phyloP scores from a whole-genome alignment of 805 yeast genomes.

The Clavispora phyllophila region DNA sequence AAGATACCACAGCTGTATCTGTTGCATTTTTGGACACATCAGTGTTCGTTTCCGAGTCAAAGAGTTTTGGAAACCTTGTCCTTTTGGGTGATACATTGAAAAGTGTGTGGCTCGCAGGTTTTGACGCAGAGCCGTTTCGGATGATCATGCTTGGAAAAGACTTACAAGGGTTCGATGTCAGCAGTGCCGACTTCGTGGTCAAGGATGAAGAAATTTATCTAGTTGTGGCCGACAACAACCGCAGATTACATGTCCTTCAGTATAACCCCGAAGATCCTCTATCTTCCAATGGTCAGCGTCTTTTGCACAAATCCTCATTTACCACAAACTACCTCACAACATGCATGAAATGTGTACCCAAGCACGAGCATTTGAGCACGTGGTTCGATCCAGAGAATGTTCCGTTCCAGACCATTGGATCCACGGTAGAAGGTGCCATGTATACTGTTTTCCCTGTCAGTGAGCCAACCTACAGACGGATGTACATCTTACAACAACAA shows the following conservation, averaged over 20 bases:
- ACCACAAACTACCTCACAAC: slow-evolving; percentile 60
- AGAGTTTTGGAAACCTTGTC: slow-evolving; percentile 78
- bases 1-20: slow-evolving; percentile 85
- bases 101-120: slow-evolving; percentile 76
- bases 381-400: slow-evolving; percentile 22
- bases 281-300: slow-evolving; percentile 72
- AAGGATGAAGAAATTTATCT: slow-evolving; percentile 66
- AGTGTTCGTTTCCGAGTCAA: slow-evolving; percentile 71
- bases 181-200: slow-evolving; percentile 70
- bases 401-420: slow-evolving; percentile 62
- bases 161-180: slow-evolving; percentile 53
- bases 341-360: slow-evolving; percentile 44
- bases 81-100: slow-evolving; percentile 76
- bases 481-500: slow-evolving; percentile 85
- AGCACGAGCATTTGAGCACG: slow-evolving; percentile 30
- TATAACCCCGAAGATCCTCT: slow-evolving; percentile 90
- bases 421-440: slow-evolving; percentile 75
- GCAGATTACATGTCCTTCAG: slow-evolving; percentile 65
- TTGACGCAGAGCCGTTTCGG: slow-evolving; percentile 92
- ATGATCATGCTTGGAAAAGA: slow-evolving; percentile 78
- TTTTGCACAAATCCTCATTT: slow-evolving; percentile 67
- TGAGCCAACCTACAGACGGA: slow-evolving; percentile 72
- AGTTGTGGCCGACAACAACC: slow-evolving; percentile 62
- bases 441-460: slow-evolving; percentile 67
- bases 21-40: slow-evolving; percentile 92